Conservation (phyloP, 768 basidiomycete species). For the Saitozyma sp. region DNA sequence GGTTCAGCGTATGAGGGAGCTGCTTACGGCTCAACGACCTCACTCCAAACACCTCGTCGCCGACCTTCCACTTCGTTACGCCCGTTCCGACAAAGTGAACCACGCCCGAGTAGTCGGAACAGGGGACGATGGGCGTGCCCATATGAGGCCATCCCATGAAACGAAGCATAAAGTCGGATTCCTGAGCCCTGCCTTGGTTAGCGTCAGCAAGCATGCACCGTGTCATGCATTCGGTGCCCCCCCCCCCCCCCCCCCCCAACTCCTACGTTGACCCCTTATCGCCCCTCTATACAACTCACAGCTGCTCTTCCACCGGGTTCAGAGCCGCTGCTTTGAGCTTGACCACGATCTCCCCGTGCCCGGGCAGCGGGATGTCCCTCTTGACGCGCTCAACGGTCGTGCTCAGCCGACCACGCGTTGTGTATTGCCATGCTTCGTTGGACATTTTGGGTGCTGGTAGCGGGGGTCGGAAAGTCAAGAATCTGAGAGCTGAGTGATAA, state of each 20-base stretch:
- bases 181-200: slow-evolving; percentile 12
- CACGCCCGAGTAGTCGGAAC: slow-evolving; percentile 66
- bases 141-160: slow-evolving; percentile 51
- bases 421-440: slow-evolving; percentile 29
- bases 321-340: slow-evolving; percentile 62
- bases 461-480: no score
- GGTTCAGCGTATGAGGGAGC: not conserved
- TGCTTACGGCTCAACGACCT: not conserved
- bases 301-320: slow-evolving; percentile 63
- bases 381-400: slow-evolving; percentile 14
- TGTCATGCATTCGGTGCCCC: no score
- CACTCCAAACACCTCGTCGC: slow-evolving; percentile 68
- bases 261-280: no score
- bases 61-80: slow-evolving; percentile 58
- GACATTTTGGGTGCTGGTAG: no score
- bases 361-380: slow-evolving; percentile 32
- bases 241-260: no score
- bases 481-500: no score
- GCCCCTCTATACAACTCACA: slow-evolving; percentile 14
- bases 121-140: slow-evolving; percentile 60
- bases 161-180: slow-evolving; percentile 53
- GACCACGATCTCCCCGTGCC: slow-evolving; percentile 58
- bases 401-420: slow-evolving; percentile 19
- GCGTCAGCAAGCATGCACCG: not conserved
- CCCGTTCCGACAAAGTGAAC: slow-evolving; percentile 56